Evolutionary conservation across 179 eudicot genomes (phyloP).

Genomic region (Corrigiola litoralis): DNA sequence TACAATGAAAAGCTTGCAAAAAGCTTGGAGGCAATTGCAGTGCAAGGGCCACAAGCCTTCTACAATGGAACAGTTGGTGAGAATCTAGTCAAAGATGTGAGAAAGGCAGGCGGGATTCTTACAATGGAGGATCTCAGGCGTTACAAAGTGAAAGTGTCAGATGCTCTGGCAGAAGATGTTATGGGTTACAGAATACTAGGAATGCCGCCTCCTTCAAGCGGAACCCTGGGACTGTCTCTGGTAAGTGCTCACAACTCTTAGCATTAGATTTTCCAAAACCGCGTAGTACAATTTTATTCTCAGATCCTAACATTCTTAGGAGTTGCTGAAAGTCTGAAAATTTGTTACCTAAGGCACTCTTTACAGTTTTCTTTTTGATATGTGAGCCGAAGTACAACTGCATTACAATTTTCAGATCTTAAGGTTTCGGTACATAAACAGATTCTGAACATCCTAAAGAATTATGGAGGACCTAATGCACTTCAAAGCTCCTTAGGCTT

Average conservation of each 20-base stretch:
- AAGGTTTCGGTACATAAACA: slow-evolving; percentile 20
- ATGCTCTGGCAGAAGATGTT: slow-evolving; percentile 53
- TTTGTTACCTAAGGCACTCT: too few relatives aligned
- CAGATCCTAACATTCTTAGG: too few relatives aligned
- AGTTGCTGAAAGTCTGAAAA: too few relatives aligned
- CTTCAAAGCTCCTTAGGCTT: slow-evolving; percentile 64
- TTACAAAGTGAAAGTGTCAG: slow-evolving; percentile 53
- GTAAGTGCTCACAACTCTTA: slow-evolving; percentile 31
- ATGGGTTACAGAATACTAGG: slow-evolving; percentile 81
- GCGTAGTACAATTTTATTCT: too few relatives aligned
- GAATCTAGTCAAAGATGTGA: slow-evolving; percentile 63
- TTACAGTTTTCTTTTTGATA: too few relatives aligned
- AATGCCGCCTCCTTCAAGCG: slow-evolving; percentile 97
- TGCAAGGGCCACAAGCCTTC: slow-evolving; percentile 63
- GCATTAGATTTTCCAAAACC: background rate
- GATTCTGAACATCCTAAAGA: slow-evolving; percentile 70
- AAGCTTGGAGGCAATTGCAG: slow-evolving; percentile 64
- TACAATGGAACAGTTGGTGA: slow-evolving; percentile 73
- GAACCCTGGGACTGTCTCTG: slow-evolving; percentile 75
- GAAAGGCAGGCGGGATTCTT: slow-evolving; percentile 72
- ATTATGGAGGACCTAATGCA: slow-evolving; percentile 54
- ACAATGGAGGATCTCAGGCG: slow-evolving; percentile 76
- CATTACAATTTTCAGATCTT: background rate
- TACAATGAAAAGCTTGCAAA: slow-evolving; percentile 62
- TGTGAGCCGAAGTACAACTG: too few relatives aligned